A percentile compares a stretch with the other conserved stretches of the same genome.
Evolutionary conservation across 139 green algal genomes (phyloP).

Genomic region (Chlorella sp.): DNA sequence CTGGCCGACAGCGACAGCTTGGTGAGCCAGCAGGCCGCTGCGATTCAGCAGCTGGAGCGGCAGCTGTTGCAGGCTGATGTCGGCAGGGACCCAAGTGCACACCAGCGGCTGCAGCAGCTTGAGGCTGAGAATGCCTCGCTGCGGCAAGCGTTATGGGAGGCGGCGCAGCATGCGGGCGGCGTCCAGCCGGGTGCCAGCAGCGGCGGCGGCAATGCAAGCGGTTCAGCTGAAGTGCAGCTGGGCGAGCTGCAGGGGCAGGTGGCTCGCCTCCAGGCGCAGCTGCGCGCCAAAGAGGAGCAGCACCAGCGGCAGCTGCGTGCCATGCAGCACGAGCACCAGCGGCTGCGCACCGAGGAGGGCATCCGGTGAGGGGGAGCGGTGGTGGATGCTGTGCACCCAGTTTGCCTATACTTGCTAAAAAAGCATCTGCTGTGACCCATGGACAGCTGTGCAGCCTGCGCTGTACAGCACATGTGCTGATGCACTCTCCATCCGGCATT

Average conservation of each 20-base stretch:
- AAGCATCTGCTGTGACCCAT: too few relatives aligned
- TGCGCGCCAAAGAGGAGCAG: slow-evolving; percentile 23
- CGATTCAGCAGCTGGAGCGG: slow-evolving; percentile 16
- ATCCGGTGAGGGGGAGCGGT: background rate
- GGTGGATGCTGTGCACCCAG: too few relatives aligned
- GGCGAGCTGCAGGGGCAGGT: background rate
- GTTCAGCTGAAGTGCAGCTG: background rate
- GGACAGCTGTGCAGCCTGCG: too few relatives aligned
- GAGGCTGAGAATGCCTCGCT: slow-evolving; percentile 1
- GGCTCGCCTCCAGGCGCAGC: background rate
- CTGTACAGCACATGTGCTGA: too few relatives aligned
- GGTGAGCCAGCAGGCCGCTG: slow-evolving; percentile 4
- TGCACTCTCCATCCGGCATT: too few relatives aligned
- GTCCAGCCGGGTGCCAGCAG: background rate
- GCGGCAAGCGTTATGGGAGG: background rate
- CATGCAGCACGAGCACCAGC: slow-evolving; percentile 18
- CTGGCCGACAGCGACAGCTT: slow-evolving; percentile 21
- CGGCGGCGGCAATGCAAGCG: too few relatives aligned
- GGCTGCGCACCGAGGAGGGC: background rate
- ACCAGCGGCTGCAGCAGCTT: background rate
- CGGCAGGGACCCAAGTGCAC: too few relatives aligned
- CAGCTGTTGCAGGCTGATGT: background rate
- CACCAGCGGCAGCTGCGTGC: background rate
- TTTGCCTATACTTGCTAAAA: too few relatives aligned
- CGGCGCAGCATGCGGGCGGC: background rate